Base-by-base conservation (phyloP, 495 filamentous ascomycete genomes). In the Xylaria curta region DNA sequence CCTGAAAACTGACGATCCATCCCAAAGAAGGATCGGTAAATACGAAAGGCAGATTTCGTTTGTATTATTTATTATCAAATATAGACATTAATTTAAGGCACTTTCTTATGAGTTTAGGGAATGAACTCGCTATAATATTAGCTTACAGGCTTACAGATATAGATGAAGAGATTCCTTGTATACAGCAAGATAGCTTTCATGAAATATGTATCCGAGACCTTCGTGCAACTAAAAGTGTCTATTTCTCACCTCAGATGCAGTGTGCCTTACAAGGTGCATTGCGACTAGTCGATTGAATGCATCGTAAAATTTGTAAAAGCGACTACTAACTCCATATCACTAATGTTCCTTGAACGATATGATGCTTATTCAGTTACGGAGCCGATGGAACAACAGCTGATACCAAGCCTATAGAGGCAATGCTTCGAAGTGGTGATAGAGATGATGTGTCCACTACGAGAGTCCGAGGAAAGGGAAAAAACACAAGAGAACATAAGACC, bases 1-100 rank as follows among this genome's bases (percentile, higher is more conserved):
- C 51, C 6, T 33, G 46, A 38, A 21, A 3, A 66, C 46, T 53
- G 28, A 40, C 31, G 46, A 51, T 66, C 38, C 17, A n/a, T 6
- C 6, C 19, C 5, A 5, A 13, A 53, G 63, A 0, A 53, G 51
- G 1, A 51, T 38, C 63, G 63, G 63, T 66, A 66, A 66, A 66
- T 66, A 47, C 28, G n/a, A 62, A 62, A 44, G 53, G 38, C 6
- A 42, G 4, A 62, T 24, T 13, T 44, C 1, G 10, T 44, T 21
- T 12, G n/a, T 21, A 2, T 26, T 26, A 60, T 26, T 17, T n/a
- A 38, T 42, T 28, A 42, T 42, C 15, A 24, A n/a, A 62, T 26
- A 4, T 24, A 38, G 7, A 3, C 12, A 0, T 3, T 36, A 19
- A 9, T 21, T 60, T 2, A 38, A 60, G 17, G 6, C 3, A 0